Base-by-base conservation (phyloP, 176 grass and related monocot genomes). In the Carex pumila region DNA sequence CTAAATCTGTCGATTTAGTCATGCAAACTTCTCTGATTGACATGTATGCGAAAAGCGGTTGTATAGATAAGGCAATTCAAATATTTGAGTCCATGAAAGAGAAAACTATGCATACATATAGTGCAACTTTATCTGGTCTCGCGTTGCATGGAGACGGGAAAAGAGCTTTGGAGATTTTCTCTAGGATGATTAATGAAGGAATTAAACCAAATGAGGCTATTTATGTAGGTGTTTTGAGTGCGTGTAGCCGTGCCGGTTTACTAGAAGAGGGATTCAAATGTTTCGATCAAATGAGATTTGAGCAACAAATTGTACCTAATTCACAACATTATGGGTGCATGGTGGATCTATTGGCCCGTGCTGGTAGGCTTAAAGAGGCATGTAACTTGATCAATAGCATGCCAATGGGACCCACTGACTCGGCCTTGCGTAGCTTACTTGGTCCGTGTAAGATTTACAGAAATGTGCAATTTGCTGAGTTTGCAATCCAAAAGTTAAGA, bases 271-370 rank as follows among this genome's bases (percentile, higher is more conserved):
- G 94, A 6, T 61, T 97, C 1, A 79, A 87, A n/a, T 97, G 88
- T 90, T 94, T 97, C 81, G 86, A 97, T 32, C 81, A 80, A 57
- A 97, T 97, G 94, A 87, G 79, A 88, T 81, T 92, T 39, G 89
- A 97, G 68, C 86, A 92, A 84, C 87, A 68, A 73, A 86, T 94
- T 1, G 18, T 65, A 15, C 94, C 90, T 72, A 91, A 86, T 79
- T 75, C 88, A 18, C 91, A 92, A 75, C 94, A 97, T 81, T 97
- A 97, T 65, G 90, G 90, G 7, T 97, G 91, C 78, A 87, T 94
- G 94, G 89, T 90, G 13, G 94, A 97, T 80, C 82, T 93, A 63
- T 86, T 97, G 89, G 86, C 79, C 18, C 91, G 90, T 11, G 86
- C 90, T 1, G 91, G 91, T 12, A 87, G 70, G 82, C 81, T 94